A percentile compares a stretch with the other conserved stretches of the same genome.
Conservation (phyloP, 805 yeast genomes). For the Teunomyces aglyptinius region DNA sequence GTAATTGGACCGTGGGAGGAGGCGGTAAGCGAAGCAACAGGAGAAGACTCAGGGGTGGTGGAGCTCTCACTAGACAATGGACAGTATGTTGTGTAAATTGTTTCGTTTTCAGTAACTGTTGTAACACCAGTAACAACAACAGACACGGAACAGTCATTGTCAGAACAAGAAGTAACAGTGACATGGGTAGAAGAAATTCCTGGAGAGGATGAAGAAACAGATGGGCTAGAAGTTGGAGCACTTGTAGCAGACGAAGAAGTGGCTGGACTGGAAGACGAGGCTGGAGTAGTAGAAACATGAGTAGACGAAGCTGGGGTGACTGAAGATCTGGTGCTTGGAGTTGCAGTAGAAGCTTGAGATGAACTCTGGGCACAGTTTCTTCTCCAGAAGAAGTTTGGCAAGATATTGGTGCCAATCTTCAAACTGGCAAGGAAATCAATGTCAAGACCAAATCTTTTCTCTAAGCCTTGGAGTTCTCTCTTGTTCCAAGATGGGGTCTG, state of each 20-base stretch:
- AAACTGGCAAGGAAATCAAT: conserved; percentile 7
- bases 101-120: conserved; percentile 30
- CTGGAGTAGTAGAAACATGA: neutral
- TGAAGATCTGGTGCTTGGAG: neutral
- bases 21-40: neutral
- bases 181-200: conserved; percentile 22
- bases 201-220: conserved; percentile 1
- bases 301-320: neutral
- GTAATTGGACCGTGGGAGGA: conserved; percentile 8
- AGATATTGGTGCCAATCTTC: conserved; percentile 10
- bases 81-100: conserved; percentile 35
- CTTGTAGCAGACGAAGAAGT: neutral
- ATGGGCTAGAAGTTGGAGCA: neutral
- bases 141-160: conserved; percentile 22
- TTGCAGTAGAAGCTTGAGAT: conserved; percentile 1
- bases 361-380: conserved; percentile 6
- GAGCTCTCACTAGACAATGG: conserved; percentile 17
- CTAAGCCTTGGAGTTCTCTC: conserved; percentile 7
- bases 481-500: conserved; percentile 5
- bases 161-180: conserved; percentile 35
- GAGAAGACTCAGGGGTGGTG: neutral
- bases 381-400: conserved; percentile 18
- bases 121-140: conserved; percentile 34
- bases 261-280: neutral
- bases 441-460: conserved; percentile 8